These are phyloP conservation scores for Coniferiporia sulphurascens DNA, from an alignment of 1,284 basidiomycete genomes.

Conservation along the genomic window DNA sequence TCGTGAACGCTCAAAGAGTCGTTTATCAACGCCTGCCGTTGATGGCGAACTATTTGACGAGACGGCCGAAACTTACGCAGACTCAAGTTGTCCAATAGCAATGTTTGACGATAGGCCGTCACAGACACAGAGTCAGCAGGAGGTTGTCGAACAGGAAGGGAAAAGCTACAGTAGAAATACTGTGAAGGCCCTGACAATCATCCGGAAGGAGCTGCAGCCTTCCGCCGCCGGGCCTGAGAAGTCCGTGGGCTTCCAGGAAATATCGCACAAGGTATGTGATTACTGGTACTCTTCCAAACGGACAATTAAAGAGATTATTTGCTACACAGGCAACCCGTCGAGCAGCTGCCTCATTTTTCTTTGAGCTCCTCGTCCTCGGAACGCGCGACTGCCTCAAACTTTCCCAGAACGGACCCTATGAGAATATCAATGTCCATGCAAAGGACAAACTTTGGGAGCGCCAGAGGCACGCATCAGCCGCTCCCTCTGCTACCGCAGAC, in stretches of 20 bases:
- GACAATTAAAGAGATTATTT: constrained; percentile 11
- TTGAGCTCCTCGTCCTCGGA: constrained; percentile 90
- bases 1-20: constrained; percentile 45
- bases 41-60: constrained; percentile 48
- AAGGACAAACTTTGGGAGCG: constrained; percentile 84
- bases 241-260: constrained; percentile 65
- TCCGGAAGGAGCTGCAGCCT: constrained; percentile 73
- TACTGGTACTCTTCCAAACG: constrained; percentile 6
- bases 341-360: constrained; percentile 95
- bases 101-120: constrained; percentile 71
- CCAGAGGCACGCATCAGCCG: constrained; percentile 48
- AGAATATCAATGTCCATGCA: constrained; percentile 79
- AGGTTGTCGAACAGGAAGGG: constrained; percentile 43
- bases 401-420: constrained; percentile 70
- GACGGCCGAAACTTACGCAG: constrained; percentile 58
- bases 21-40: constrained; percentile 63
- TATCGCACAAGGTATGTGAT: constrained; percentile 64
- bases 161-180: constrained; percentile 89
- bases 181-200: constrained; percentile 80
- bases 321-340: constrained; percentile 70
- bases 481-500: constrained; percentile 25
- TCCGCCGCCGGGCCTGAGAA: constrained; percentile 45
- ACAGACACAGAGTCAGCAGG: constrained; percentile 40
- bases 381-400: constrained; percentile 88
- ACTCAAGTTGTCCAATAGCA: constrained; percentile 73